A percentile compares a stretch with the other conserved stretches of the same genome.
These are phyloP conservation scores for Xylaria sp. DNA, from an alignment of 2,329 filamentous ascomycete genomes.

Conservation along the genomic window DNA sequence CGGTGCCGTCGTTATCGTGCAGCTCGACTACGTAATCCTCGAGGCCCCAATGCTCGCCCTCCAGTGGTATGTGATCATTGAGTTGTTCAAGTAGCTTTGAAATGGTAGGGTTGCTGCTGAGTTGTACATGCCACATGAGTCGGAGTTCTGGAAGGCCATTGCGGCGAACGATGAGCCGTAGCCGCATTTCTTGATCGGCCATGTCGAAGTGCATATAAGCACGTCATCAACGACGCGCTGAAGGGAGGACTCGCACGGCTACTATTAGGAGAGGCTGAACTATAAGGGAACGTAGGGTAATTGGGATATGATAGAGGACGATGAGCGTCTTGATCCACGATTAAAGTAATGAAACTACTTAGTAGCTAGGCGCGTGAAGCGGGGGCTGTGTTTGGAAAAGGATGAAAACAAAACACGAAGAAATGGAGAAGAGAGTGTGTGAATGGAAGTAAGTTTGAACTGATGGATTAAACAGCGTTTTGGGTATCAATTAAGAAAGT, in stretches of 20 bases:
- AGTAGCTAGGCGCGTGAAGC: not conserved
- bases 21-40: conserved; percentile 92
- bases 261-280: not conserved
- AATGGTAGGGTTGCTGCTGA: conserved; percentile 72
- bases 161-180: conserved; percentile 78
- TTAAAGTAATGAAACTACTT: not conserved
- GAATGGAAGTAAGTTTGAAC: not conserved
- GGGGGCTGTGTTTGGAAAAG: not conserved
- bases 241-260: not conserved
- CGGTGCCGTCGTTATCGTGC: conserved; percentile 61
- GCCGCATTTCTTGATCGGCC: conserved; percentile 67
- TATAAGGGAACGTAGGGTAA: not conserved
- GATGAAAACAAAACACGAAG: not conserved
- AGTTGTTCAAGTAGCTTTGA: conserved; percentile 81
- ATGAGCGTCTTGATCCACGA: not conserved
- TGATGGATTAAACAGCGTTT: not conserved
- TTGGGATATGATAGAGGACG: not conserved
- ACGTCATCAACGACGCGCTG: not conserved
- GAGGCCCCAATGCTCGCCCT: conserved; percentile 83
- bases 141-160: conserved; percentile 77
- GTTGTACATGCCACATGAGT: conserved; percentile 75
- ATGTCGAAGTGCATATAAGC: conserved; percentile 40
- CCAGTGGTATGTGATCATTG: conserved; percentile 83
- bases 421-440: not conserved
- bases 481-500: conserved; percentile 12